phyloP scores from a whole-genome alignment of 2,329 filamentous ascomycete genomes.

The Botrytis elliptica region DNA sequence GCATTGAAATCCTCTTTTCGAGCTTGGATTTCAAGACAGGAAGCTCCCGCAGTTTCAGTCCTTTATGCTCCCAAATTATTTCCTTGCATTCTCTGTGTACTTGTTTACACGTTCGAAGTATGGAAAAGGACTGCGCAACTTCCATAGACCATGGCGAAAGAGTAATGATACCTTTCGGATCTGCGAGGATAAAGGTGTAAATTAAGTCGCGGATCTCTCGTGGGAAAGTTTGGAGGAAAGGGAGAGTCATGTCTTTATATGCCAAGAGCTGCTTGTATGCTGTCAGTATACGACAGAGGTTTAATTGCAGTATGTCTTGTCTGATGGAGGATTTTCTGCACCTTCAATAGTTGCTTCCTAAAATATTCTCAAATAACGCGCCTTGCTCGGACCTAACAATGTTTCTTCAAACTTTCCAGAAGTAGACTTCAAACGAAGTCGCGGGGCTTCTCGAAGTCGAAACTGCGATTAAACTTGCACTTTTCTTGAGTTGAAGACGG shows the following conservation, averaged over 20 bases:
- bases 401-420: background rate
- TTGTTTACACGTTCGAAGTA: slow-evolving; percentile 37
- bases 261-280: background rate
- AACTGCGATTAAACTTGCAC: background rate
- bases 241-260: slow-evolving; percentile 23
- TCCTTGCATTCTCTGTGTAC: slow-evolving; percentile 37
- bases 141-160: slow-evolving; percentile 35
- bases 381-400: background rate
- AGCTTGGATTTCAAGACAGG: slow-evolving; percentile 29
- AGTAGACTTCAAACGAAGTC: background rate
- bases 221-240: slow-evolving; percentile 33
- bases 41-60: slow-evolving; percentile 27
- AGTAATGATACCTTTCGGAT: slow-evolving; percentile 29
- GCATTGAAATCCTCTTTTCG: background rate
- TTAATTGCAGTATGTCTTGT: background rate
- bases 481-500: background rate
- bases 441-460: background rate
- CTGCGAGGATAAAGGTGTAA: slow-evolving; percentile 33
- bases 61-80: slow-evolving; percentile 34
- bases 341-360: background rate
- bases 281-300: too few species aligned
- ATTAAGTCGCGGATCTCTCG: slow-evolving; percentile 38
- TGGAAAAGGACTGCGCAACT: slow-evolving; percentile 31
- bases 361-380: background rate
- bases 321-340: background rate